phyloP scores from a whole-genome alignment of 2,329 filamentous ascomycete species.

The Fusarium phyllophilum region DNA sequence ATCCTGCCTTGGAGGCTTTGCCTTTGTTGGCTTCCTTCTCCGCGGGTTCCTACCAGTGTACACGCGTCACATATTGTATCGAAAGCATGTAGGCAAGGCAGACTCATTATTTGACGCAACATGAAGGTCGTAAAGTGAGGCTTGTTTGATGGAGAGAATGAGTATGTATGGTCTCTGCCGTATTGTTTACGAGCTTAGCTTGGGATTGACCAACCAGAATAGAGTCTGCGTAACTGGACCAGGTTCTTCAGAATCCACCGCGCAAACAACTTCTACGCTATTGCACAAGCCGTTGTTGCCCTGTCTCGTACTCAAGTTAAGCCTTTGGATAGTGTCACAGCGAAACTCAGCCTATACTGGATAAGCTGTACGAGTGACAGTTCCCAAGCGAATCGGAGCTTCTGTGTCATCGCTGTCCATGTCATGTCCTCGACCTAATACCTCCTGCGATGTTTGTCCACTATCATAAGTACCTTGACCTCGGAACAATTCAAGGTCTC shows the following conservation, averaged over 20 bases:
- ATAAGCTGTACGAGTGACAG: background rate
- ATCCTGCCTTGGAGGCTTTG: background rate
- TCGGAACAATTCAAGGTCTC: background rate
- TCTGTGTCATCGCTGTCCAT: background rate
- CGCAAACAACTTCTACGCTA: background rate
- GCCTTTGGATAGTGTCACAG: background rate
- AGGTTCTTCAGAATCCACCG: background rate
- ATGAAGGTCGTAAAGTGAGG: background rate
- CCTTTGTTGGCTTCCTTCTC: background rate
- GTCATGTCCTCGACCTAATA: too few relatives aligned
- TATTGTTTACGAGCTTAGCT: background rate
- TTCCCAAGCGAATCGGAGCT: background rate
- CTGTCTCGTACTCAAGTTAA: background rate
- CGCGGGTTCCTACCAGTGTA: accelerated
- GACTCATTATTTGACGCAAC: background rate
- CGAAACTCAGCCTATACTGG: background rate
- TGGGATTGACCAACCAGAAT: background rate
- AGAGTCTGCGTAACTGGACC: background rate
- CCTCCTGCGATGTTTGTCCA: background rate
- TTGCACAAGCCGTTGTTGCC: background rate
- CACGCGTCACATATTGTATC: background rate
- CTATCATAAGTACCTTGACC: background rate
- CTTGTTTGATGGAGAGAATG: background rate
- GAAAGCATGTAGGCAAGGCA: background rate
- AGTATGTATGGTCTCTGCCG: background rate